phyloP scores from a whole-genome alignment of 192 early-diverging fungal species.

The Backusella tarrabulga region DNA sequence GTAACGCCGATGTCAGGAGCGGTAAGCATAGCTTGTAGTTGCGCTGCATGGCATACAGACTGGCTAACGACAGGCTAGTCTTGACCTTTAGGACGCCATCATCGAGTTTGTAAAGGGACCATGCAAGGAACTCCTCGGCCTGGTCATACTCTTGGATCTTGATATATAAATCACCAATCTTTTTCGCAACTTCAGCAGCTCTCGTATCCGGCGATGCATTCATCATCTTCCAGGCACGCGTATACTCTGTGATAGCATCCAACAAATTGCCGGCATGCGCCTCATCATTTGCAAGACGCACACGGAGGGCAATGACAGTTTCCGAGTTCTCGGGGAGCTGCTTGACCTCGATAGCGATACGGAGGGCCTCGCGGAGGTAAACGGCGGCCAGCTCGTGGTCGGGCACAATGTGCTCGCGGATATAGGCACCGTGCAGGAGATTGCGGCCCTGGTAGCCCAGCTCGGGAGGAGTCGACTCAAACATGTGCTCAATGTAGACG shows the following conservation, averaged over 20 bases:
- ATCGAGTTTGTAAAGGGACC: slow-evolving; percentile 34
- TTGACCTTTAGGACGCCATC: neutral
- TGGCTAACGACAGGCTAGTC: slow-evolving; percentile 37
- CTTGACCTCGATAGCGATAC: slow-evolving; percentile 23
- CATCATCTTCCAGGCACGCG: slow-evolving; percentile 37
- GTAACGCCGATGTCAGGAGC: slow-evolving; percentile 44
- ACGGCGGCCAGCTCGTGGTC: slow-evolving; percentile 43
- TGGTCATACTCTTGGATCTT: slow-evolving; percentile 29
- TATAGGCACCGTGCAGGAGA: slow-evolving; percentile 53
- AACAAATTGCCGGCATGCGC: slow-evolving; percentile 36
- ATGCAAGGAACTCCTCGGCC: slow-evolving; percentile 47
- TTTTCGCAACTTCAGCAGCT: slow-evolving; percentile 31
- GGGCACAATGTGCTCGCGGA: slow-evolving; percentile 48
- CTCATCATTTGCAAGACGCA: slow-evolving; percentile 27
- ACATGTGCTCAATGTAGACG: slow-evolving; percentile 52
- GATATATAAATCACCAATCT: slow-evolving; percentile 37
- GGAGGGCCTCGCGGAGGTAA: slow-evolving; percentile 41
- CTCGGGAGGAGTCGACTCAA: slow-evolving; percentile 41
- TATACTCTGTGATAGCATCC: slow-evolving; percentile 39
- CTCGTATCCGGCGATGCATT: slow-evolving; percentile 6
- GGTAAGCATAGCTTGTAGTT: slow-evolving; percentile 47
- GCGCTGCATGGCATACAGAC: slow-evolving; percentile 48
- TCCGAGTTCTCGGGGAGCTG: slow-evolving; percentile 14
- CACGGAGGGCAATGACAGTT: slow-evolving; percentile 21
- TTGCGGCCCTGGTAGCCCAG: slow-evolving; percentile 35